Percentiles rank a stretch among this genome's conserved stretches.
These are phyloP conservation scores for Patellifolia procumbens DNA, from an alignment of 179 eudicot genomes.

Conservation along the genomic window DNA sequence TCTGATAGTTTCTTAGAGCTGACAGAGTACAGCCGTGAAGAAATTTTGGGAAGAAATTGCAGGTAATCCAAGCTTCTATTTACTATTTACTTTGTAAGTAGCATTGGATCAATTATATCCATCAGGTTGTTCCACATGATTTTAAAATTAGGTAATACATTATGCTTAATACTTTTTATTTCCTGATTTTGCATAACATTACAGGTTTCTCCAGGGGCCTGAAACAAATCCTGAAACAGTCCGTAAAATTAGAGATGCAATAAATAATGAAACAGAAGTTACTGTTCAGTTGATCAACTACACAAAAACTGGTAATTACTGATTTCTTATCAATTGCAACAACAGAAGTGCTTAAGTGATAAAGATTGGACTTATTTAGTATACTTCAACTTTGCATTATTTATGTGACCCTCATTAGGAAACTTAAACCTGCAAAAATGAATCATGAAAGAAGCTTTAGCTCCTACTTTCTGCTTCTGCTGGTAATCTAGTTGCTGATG, in stretches of 20 bases:
- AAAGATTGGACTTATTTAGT: not conserved
- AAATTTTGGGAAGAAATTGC: conserved; percentile 97
- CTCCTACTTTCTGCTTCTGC: too few species aligned
- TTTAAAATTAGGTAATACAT: not conserved
- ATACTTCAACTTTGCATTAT: not conserved
- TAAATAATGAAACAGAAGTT: conserved; percentile 76
- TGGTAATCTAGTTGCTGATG: not conserved
- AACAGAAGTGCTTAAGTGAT: not conserved
- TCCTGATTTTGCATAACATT: conserved; percentile 21
- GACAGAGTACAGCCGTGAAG: conserved; percentile 97
- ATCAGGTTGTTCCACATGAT: not conserved
- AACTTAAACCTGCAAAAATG: not conserved
- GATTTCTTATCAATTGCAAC: not conserved
- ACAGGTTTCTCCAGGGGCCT: conserved; percentile 98
- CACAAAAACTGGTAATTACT: conserved; percentile 75
- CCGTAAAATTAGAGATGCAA: conserved; percentile 83
- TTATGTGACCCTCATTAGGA: not conserved
- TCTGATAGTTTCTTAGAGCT: conserved; percentile 99
- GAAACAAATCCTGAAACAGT: conserved; percentile 97
- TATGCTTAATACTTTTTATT: not conserved
- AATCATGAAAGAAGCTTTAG: not conserved
- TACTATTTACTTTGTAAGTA: not conserved
- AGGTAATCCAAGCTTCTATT: conserved; percentile 44
- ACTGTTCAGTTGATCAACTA: conserved; percentile 98
- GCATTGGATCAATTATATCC: not conserved